A percentile compares a stretch with the other conserved stretches of the same genome.
Conservation (phyloP, 192 early-diverging fungal genomes). For the Gonapodya prolifera region DNA sequence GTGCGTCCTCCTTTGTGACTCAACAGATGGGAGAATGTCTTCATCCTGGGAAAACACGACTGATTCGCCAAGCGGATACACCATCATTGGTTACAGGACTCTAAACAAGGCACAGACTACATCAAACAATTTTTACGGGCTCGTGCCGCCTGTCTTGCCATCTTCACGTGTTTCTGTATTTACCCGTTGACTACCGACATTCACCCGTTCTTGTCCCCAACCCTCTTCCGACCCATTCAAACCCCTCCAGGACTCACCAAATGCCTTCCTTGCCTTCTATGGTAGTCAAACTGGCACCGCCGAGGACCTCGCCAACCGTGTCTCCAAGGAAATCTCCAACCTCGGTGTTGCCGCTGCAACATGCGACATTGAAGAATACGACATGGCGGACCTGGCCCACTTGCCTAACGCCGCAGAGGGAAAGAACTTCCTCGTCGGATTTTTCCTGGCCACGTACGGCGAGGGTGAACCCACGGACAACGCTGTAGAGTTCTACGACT, state of each 20-base stretch:
- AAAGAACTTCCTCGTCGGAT: constrained; percentile 54
- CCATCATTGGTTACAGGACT: too few relatives aligned
- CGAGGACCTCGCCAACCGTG: constrained; percentile 88
- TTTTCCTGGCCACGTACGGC: constrained; percentile 94
- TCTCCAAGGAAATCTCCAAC: constrained; percentile 70
- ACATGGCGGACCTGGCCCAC: constrained; percentile 67
- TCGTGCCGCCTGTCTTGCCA: too few relatives aligned
- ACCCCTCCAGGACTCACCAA: constrained; percentile 7
- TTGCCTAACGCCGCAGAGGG: constrained; percentile 34
- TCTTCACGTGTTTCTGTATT: too few relatives aligned
- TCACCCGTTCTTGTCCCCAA: too few relatives aligned
- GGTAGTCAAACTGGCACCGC: constrained; percentile 99
- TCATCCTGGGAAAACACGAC: too few relatives aligned
- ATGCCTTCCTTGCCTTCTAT: constrained; percentile 78
- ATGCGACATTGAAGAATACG: constrained; percentile 82
- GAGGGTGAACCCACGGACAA: constrained; percentile 99
- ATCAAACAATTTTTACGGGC: too few relatives aligned
- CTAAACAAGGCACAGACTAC: too few relatives aligned
- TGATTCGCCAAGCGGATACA: too few relatives aligned
- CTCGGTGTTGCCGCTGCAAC: constrained; percentile 64
- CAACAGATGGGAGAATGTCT: neutral
- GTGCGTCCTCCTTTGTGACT: neutral
- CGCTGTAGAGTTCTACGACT: constrained; percentile 85
- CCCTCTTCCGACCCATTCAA: neutral
- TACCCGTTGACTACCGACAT: too few relatives aligned